These are phyloP conservation scores for Boletus insuetus DNA, from an alignment of 768 basidiomycete genomes.

Conservation along the genomic window DNA sequence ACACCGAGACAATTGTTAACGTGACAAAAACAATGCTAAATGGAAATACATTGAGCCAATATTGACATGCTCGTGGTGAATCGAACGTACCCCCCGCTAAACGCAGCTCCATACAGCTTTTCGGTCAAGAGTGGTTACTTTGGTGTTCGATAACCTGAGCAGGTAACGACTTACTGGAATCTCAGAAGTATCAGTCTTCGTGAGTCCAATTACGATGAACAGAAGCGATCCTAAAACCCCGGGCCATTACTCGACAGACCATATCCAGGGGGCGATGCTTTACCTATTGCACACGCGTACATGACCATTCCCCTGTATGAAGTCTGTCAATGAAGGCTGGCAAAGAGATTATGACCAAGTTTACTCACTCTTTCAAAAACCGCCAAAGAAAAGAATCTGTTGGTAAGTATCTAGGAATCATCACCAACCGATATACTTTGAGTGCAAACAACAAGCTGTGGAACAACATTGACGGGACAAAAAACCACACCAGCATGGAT, in stretches of 20 bases:
- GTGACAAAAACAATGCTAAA: constrained; percentile 4
- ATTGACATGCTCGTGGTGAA: background rate
- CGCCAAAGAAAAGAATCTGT: too few species aligned
- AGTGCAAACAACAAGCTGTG: too few species aligned
- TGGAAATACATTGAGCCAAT: background rate
- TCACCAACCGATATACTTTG: too few species aligned
- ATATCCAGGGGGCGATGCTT: too few species aligned
- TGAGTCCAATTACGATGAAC: constrained; percentile 12
- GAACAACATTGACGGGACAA: too few species aligned
- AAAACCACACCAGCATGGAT: too few species aligned
- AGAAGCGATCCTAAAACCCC: constrained; percentile 12
- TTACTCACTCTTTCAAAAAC: too few species aligned
- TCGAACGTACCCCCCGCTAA: constrained; percentile 8
- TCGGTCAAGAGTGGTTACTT: background rate
- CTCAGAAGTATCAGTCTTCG: background rate
- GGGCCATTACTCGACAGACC: background rate
- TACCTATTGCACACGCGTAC: constrained; percentile 21
- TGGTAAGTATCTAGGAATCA: too few species aligned
- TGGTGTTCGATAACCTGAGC: background rate
- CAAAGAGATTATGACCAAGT: too few species aligned
- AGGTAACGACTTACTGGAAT: constrained; percentile 6
- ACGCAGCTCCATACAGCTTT: constrained; percentile 11
- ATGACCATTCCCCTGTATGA: constrained; percentile 21
- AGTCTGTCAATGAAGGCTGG: too few species aligned
- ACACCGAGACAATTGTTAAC: constrained; percentile 29